phyloP scores from a whole-genome alignment of 1,284 basidiomycete genomes.

The Rhodotorula sp. region DNA sequence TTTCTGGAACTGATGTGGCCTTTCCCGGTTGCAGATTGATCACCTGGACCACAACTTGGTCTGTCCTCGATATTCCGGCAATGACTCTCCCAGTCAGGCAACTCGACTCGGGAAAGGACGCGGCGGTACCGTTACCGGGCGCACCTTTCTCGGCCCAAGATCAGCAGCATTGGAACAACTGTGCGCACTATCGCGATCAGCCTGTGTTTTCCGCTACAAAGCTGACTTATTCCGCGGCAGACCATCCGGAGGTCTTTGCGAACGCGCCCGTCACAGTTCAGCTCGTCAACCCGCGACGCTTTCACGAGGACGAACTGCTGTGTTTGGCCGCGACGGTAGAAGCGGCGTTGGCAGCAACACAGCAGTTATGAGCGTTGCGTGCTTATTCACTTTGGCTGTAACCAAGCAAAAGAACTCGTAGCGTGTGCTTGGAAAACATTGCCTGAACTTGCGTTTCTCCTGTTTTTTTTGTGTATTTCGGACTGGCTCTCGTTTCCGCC shows the following conservation, averaged over 20 bases:
- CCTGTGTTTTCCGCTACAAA: too few relatives aligned
- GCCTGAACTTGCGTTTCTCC: too few relatives aligned
- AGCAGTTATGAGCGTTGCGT: too few relatives aligned
- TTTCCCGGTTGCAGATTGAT: not conserved
- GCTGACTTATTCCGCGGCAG: not conserved
- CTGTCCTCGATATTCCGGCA: not conserved
- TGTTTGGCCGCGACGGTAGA: not conserved
- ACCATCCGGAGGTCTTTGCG: not conserved
- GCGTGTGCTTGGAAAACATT: too few relatives aligned
- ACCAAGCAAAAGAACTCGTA: too few relatives aligned
- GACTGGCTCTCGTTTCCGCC: too few relatives aligned
- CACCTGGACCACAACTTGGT: slow-evolving; percentile 6
- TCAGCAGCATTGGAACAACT: slow-evolving; percentile 2
- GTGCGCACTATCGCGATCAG: not conserved
- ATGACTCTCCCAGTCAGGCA: not conserved
- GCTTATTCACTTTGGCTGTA: too few relatives aligned
- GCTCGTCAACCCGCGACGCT: slow-evolving; percentile 6
- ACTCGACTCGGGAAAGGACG: not conserved
- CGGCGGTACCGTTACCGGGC: not conserved
- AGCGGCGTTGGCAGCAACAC: not conserved
- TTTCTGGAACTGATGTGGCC: not conserved
- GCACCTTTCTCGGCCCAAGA: not conserved
- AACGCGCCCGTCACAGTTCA: not conserved
- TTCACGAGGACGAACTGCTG: slow-evolving; percentile 6
- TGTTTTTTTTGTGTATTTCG: too few relatives aligned